A percentile compares a stretch with the other conserved stretches of the same genome.
phyloP scores from a whole-genome alignment of 2,329 filamentous ascomycete species.

The Ploettnerulaceae sp. region DNA sequence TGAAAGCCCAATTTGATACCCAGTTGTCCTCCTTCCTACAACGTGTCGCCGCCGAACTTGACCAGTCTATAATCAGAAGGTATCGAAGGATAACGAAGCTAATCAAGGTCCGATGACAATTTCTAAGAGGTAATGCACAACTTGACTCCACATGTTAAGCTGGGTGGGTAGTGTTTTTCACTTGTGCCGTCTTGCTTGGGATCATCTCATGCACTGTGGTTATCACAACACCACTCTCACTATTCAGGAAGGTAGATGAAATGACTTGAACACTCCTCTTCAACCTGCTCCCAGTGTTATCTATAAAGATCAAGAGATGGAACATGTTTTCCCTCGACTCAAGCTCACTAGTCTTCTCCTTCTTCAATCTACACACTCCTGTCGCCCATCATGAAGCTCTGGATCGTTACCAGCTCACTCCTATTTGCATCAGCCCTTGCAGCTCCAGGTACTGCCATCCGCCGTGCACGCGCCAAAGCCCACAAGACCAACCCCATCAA shows the following conservation, averaged over 20 bases:
- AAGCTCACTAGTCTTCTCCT: neutral
- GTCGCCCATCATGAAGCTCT: slow-evolving; percentile 48
- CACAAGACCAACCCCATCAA: slow-evolving; percentile 30
- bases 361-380: neutral
- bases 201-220: neutral
- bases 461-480: slow-evolving; percentile 33
- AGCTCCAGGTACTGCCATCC: slow-evolving; percentile 41
- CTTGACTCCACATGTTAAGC: neutral
- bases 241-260: neutral
- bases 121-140: neutral
- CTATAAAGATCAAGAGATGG: neutral
- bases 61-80: neutral
- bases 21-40: neutral
- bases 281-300: neutral
- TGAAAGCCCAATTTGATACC: too few species aligned
- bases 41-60: neutral
- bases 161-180: neutral
- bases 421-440: slow-evolving; percentile 41
- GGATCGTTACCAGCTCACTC: slow-evolving; percentile 35
- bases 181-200: neutral
- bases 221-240: neutral
- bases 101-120: neutral
- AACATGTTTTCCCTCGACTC: neutral
- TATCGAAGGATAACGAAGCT: neutral
- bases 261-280: neutral